Evolutionary conservation across 1,284 basidiomycete species (phyloP).

Genomic region (Malassezia furfur): DNA sequence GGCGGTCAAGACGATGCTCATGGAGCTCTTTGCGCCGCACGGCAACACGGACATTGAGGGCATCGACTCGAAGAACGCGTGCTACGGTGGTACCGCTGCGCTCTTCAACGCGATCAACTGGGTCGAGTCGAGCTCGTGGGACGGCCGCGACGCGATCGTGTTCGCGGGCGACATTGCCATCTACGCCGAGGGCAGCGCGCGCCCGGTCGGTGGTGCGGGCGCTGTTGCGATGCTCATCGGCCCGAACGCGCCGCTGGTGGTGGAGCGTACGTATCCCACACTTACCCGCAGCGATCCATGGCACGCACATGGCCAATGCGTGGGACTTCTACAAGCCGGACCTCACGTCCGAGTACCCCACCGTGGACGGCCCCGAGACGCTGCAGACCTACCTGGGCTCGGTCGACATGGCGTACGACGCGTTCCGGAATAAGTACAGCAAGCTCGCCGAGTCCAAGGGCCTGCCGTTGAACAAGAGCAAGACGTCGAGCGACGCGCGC

Average conservation of each 20-base stretch:
- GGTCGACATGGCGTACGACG: conserved; percentile 77
- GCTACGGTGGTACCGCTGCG: conserved; percentile 95
- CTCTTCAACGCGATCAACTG: conserved; percentile 89
- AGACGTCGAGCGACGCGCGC: conserved; percentile 8
- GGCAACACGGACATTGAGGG: conserved; percentile 98
- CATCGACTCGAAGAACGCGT: conserved; percentile 97
- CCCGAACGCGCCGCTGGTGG: conserved; percentile 83
- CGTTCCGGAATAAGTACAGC: conserved; percentile 73
- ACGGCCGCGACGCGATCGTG: conserved; percentile 93
- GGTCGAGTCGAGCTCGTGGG: conserved; percentile 95
- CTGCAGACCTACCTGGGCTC: conserved; percentile 90
- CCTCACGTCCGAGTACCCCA: conserved; percentile 66
- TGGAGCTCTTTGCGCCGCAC: conserved; percentile 85
- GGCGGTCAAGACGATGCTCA: conserved; percentile 94
- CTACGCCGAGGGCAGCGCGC: conserved; percentile 88
- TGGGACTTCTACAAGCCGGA: conserved; percentile 55
- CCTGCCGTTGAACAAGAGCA: conserved; percentile 52
- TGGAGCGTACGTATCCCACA: conserved; percentile 63
- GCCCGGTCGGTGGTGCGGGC: conserved; percentile 93
- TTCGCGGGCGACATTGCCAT: conserved; percentile 96
- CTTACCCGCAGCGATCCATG: conserved; percentile 67
- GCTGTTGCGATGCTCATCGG: conserved; percentile 90
- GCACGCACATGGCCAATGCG: conserved; percentile 92
- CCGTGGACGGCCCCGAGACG: conserved; percentile 93
- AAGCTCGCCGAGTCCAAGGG: conserved; percentile 48